A percentile compares a stretch with the other conserved stretches of the same genome.
Conservation (phyloP, 192 early-diverging fungal species). For the Jimgerdemannia flammicorona region DNA sequence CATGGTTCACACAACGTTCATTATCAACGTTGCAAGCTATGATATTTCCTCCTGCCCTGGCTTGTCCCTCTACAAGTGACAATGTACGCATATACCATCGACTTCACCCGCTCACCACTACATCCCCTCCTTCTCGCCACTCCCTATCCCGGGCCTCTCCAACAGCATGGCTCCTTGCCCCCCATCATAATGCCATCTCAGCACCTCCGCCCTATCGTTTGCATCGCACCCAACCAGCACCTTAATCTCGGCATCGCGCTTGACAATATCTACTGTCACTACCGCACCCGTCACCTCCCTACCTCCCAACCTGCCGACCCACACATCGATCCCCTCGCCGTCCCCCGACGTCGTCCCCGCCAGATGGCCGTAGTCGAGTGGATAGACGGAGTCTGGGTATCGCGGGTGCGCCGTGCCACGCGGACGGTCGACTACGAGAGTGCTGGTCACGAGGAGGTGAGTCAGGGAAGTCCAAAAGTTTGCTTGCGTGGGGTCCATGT, state of each 20-base stretch:
- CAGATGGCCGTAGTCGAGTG: neutral
- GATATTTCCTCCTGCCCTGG: no score
- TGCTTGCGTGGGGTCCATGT: no score
- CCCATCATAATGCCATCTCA: neutral
- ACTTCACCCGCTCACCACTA: no score
- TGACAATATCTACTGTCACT: neutral
- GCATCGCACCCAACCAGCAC: neutral
- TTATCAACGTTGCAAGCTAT: no score
- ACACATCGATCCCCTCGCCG: neutral
- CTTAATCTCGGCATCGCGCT: neutral
- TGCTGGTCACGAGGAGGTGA: conserved; percentile 1
- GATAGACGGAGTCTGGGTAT: neutral
- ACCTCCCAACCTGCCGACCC: neutral
- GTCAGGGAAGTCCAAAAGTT: conserved; percentile 11
- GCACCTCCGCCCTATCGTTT: neutral
- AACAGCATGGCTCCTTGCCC: neutral
- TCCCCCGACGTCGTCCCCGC: neutral
- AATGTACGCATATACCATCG: no score
- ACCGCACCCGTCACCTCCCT: neutral
- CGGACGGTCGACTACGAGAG: neutral
- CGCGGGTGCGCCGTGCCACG: neutral
- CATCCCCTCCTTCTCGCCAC: neutral
- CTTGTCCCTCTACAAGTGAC: no score
- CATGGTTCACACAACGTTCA: no score
- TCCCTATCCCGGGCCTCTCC: neutral